A percentile compares a stretch with the other conserved stretches of the same genome.
Evolutionary conservation across 2,329 filamentous ascomycete species (phyloP).

Genomic region (Stagonosporopsis chrysanthemi): DNA sequence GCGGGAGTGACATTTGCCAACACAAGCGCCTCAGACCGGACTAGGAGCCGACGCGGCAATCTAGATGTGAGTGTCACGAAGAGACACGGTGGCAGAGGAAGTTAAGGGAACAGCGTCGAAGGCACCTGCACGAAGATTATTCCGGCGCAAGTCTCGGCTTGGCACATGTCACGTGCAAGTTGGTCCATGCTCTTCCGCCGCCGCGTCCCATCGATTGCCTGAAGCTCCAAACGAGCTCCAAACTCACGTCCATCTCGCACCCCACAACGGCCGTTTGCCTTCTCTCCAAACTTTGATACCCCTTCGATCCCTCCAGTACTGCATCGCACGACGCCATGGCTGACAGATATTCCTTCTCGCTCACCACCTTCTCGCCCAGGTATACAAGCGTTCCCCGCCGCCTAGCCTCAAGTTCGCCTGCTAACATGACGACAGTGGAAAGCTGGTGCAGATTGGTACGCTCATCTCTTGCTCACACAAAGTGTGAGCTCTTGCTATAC

Average conservation of each 20-base stretch:
- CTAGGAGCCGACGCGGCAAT: conserved; percentile 30
- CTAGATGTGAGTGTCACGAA: conserved; percentile 22
- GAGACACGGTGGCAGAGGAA: conserved; percentile 43
- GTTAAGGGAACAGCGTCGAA: conserved; percentile 21
- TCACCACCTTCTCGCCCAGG: conserved; percentile 99
- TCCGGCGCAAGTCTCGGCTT: conserved; percentile 13
- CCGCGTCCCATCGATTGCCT: conserved; percentile 23
- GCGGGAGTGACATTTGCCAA: conserved; percentile 32
- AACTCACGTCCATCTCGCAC: conserved; percentile 19
- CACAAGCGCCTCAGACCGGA: conserved; percentile 29
- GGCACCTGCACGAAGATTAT: conserved; percentile 13
- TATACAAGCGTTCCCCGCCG: conserved; percentile 57
- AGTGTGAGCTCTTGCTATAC: conserved; percentile 15
- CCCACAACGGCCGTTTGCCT: conserved; percentile 11
- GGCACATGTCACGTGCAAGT: conserved; percentile 9
- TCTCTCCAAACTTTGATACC: neutral
- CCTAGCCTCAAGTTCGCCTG: conserved; percentile 41
- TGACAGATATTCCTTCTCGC: conserved; percentile 98
- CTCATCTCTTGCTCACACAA: neutral
- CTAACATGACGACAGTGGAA: conserved; percentile 74
- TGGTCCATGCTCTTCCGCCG: conserved; percentile 16
- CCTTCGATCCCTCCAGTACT: conserved; percentile 3
- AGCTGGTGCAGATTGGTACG: conserved; percentile 97
- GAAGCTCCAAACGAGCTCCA: conserved; percentile 19
- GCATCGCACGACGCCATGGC: conserved; percentile 69